Conservation (phyloP, 2,329 filamentous ascomycete species). For the Bimuria novae-zelandiae region DNA sequence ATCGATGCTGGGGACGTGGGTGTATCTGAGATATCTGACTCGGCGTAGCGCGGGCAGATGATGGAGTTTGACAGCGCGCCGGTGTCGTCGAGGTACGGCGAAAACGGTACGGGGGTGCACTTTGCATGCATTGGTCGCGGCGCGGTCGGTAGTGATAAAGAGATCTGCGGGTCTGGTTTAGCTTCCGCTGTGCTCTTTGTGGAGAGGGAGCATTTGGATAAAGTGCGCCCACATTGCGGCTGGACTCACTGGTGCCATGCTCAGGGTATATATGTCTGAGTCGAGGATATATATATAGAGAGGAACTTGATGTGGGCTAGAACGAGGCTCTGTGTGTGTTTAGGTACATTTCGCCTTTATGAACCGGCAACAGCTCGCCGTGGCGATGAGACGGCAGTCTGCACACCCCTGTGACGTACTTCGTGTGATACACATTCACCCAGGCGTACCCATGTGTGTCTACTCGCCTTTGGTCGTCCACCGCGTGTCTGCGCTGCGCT, state of each 20-base stretch:
- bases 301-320: constrained; percentile 10
- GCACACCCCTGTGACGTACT: constrained; percentile 24
- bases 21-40: constrained; percentile 35
- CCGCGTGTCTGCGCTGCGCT: not conserved
- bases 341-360: constrained; percentile 14
- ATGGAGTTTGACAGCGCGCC: constrained; percentile 28
- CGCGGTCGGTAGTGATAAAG: constrained; percentile 17
- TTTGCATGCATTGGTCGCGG: constrained; percentile 18
- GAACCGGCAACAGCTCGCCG: constrained; percentile 18
- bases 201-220: too few species aligned
- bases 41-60: constrained; percentile 40
- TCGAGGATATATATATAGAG: too few species aligned
- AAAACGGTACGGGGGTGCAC: constrained; percentile 27
- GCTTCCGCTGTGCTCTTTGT: not conserved
- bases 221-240: too few species aligned
- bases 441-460: constrained; percentile 17
- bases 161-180: constrained; percentile 3
- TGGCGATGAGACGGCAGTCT: constrained; percentile 33
- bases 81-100: constrained; percentile 35
- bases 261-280: too few species aligned
- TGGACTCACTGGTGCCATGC: constrained; percentile 34
- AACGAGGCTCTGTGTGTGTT: constrained; percentile 2
- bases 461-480: constrained; percentile 24
- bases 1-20: constrained; percentile 42
- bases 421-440: constrained; percentile 18